These are phyloP conservation scores for Coemansia sp. DNA, from an alignment of 192 early-diverging fungal genomes.

Conservation along the genomic window DNA sequence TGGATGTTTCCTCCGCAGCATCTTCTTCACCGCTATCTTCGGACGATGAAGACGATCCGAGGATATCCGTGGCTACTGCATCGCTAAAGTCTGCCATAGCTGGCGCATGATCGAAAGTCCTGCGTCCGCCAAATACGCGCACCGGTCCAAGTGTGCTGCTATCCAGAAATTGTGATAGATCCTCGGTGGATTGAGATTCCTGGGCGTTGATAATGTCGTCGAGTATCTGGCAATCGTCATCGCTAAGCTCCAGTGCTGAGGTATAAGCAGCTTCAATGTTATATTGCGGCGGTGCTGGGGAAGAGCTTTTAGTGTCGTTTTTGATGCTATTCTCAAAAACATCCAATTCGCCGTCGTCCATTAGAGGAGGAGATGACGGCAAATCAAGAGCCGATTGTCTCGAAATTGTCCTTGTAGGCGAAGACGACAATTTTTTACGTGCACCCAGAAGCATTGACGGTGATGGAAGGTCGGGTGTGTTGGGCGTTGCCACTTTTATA, in stretches of 20 bases:
- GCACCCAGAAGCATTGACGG: constrained; percentile 25
- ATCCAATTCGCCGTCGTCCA: not conserved
- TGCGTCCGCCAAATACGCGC: constrained; percentile 1
- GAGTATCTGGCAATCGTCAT: constrained; percentile 10
- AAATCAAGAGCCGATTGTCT: constrained; percentile 26
- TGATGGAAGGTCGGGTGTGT: constrained; percentile 42
- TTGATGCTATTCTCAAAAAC: not conserved
- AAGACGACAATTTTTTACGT: not conserved
- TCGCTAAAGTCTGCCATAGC: constrained; percentile 11
- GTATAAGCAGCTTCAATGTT: not conserved
- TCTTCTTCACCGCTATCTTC: not conserved
- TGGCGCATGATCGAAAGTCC: not conserved
- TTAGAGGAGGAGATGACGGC: constrained; percentile 39
- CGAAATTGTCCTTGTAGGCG: not conserved
- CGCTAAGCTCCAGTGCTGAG: not conserved
- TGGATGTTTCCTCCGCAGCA: not conserved
- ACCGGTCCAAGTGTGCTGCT: not conserved
- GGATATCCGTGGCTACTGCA: constrained; percentile 23
- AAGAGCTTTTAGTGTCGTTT: not conserved
- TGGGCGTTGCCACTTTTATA: constrained; percentile 5
- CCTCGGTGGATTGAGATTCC: not conserved
- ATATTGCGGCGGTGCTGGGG: not conserved
- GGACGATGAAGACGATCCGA: constrained; percentile 19
- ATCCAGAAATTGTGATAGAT: not conserved
- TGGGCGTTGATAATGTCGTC: constrained; percentile 12